Evolutionary conservation across 805 yeast genomes (phyloP).

Genomic region (Kodamaea hsintzibuensis): DNA sequence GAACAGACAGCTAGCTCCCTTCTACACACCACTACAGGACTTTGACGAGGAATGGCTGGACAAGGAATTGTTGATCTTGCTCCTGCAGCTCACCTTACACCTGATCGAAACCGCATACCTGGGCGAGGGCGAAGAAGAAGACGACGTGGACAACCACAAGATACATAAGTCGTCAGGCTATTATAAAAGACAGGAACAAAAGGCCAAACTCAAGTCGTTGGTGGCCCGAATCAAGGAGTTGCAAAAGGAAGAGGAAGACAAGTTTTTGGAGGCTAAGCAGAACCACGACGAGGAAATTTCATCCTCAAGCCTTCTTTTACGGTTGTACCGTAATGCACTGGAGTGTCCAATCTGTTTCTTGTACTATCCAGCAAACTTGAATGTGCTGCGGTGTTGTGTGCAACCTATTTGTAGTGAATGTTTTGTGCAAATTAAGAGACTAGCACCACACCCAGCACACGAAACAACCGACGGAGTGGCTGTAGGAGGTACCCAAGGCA

Average conservation of each 20-base stretch:
- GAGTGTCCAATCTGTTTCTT: constrained; percentile 97
- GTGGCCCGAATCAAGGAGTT: constrained; percentile 29
- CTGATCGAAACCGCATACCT: constrained; percentile 49
- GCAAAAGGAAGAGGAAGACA: constrained; percentile 37
- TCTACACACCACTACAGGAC: constrained; percentile 86
- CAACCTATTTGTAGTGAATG: constrained; percentile 97
- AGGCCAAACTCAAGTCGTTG: constrained; percentile 43
- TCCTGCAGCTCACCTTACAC: constrained; percentile 57
- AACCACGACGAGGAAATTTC: constrained; percentile 28
- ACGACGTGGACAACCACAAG: constrained; percentile 64
- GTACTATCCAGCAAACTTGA: constrained; percentile 75
- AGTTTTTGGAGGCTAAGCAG: constrained; percentile 29
- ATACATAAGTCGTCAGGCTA: constrained; percentile 49
- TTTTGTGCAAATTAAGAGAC: constrained; percentile 90
- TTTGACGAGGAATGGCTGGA: constrained; percentile 72
- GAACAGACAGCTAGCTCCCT: constrained; percentile 79
- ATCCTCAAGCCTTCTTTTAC: constrained; percentile 49
- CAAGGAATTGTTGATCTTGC: constrained; percentile 53
- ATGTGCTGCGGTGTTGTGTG: constrained; percentile 81
- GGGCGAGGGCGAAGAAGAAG: constrained; percentile 51
- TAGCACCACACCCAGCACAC: constrained; percentile 93
- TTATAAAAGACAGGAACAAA: constrained; percentile 50
- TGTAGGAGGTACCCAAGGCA: background rate
- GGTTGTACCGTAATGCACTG: constrained; percentile 62
- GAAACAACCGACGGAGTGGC: constrained; percentile 42